A percentile compares a stretch with the other conserved stretches of the same genome.
These are phyloP conservation scores for Monosporascus sp. DNA, from an alignment of 2,329 filamentous ascomycete genomes.

Conservation along the genomic window DNA sequence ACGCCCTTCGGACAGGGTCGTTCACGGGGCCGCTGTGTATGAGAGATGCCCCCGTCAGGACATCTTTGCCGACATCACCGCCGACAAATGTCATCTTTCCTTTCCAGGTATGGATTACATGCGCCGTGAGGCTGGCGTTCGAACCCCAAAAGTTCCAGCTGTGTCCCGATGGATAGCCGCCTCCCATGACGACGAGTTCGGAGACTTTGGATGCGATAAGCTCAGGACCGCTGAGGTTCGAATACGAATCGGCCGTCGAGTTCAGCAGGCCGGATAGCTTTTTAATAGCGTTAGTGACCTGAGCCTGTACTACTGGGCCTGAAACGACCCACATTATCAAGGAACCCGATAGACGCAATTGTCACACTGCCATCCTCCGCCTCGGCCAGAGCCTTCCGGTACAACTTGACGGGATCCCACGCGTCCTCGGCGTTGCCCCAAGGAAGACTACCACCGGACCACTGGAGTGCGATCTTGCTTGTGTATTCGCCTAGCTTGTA, in stretches of 20 bases:
- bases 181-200: constrained; percentile 49
- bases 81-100: constrained; percentile 37
- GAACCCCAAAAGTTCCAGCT: constrained; percentile 45
- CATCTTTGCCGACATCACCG: constrained; percentile 35
- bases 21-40: constrained; percentile 23
- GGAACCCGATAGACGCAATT: constrained; percentile 39
- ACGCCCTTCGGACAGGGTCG: constrained; percentile 34
- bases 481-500: constrained; percentile 39
- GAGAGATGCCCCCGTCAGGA: constrained; percentile 34
- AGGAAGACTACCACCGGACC: constrained; percentile 29
- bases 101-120: constrained; percentile 42
- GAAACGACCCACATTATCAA: constrained; percentile 31
- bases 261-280: constrained; percentile 40
- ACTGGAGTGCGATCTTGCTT: constrained; percentile 40
- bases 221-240: constrained; percentile 32
- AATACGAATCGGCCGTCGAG: constrained; percentile 35
- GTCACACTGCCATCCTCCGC: constrained; percentile 37
- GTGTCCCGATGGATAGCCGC: constrained; percentile 39
- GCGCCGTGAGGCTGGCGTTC: constrained; percentile 31
- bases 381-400: constrained; percentile 36
- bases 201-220: constrained; percentile 40
- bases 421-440: constrained; percentile 31
- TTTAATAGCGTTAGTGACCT: constrained; percentile 12
- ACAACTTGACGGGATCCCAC: constrained; percentile 38
- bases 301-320: neutral